phyloP scores from a whole-genome alignment of 78 protist genomes.

The Dictyostelium purpureum region DNA sequence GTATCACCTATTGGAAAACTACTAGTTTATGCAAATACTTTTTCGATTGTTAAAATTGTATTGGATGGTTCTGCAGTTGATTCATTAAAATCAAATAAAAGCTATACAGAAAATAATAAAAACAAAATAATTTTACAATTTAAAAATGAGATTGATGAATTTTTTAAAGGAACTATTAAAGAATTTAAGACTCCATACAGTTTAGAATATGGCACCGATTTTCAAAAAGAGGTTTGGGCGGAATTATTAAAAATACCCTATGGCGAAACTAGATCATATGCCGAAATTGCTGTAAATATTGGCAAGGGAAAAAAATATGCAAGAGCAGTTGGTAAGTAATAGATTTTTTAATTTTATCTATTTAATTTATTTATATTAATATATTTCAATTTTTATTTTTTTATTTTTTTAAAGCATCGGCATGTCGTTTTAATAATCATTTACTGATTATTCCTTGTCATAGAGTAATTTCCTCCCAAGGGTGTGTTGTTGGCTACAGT shows the following conservation, averaged over 20 bases:
- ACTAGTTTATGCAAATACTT: not conserved
- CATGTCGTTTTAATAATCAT: constrained; percentile 32
- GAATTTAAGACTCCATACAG: constrained; percentile 17
- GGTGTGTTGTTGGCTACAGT: constrained; percentile 30
- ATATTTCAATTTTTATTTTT: too few species aligned
- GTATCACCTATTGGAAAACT: not conserved
- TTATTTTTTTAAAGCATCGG: too few species aligned
- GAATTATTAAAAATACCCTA: not conserved
- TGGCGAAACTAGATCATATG: constrained; percentile 42
- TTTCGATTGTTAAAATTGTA: too few species aligned
- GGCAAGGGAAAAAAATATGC: not conserved
- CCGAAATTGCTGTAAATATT: not conserved
- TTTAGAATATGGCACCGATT: not conserved
- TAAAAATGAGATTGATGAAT: constrained; percentile 21
- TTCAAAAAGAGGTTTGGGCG: constrained; percentile 29
- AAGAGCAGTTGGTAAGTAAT: constrained; percentile 45
- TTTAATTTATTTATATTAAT: too few species aligned
- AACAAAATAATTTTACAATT: constrained; percentile 12
- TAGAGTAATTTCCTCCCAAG: constrained; percentile 8
- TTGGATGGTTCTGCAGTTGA: too few species aligned
- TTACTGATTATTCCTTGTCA: constrained; percentile 49
- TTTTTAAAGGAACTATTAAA: not conserved
- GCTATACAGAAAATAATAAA: too few species aligned
- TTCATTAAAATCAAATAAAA: not conserved
- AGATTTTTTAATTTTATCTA: too few species aligned